Percentiles rank a stretch among this genome's conserved stretches.
These are phyloP conservation scores for Trypanosoma cruzi DNA, from an alignment of 208 protist genomes.

Conservation along the genomic window DNA sequence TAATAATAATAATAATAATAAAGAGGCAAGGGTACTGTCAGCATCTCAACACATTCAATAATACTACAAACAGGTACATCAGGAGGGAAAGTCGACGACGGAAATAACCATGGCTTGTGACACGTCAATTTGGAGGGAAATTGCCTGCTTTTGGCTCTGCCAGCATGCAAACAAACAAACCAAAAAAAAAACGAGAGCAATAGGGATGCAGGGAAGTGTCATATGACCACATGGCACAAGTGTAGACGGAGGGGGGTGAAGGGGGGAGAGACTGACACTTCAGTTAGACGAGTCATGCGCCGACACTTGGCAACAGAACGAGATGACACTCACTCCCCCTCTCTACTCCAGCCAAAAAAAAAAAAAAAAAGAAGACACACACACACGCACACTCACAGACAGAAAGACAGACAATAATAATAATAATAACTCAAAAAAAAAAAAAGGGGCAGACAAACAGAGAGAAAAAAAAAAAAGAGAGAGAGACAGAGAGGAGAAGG, in stretches of 20 bases:
- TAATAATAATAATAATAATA: slow-evolving; percentile 7
- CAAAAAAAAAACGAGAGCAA: background rate
- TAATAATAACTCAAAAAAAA: slow-evolving; percentile 3
- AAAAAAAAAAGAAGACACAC: slow-evolving; percentile 11
- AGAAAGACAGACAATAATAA: background rate
- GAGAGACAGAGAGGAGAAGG: background rate
- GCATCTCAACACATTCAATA: background rate
- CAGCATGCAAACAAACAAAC: background rate
- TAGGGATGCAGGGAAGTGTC: background rate
- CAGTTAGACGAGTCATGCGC: too few relatives aligned
- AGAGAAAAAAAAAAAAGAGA: background rate
- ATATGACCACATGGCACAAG: background rate
- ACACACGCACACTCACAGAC: slow-evolving; percentile 11
- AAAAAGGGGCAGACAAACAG: background rate
- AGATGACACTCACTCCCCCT: background rate
- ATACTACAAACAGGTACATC: background rate
- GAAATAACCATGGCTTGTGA: background rate
- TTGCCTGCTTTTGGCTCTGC: background rate
- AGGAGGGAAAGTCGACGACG: background rate
- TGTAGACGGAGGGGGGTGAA: background rate
- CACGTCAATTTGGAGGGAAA: background rate
- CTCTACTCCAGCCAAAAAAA: slow-evolving; percentile 11
- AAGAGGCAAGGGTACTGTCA: background rate
- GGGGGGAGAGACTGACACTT: too few relatives aligned
- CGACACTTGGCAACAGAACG: background rate